These are phyloP conservation scores for Lentinula lateritia DNA, from an alignment of 768 basidiomycete species.

Conservation along the genomic window DNA sequence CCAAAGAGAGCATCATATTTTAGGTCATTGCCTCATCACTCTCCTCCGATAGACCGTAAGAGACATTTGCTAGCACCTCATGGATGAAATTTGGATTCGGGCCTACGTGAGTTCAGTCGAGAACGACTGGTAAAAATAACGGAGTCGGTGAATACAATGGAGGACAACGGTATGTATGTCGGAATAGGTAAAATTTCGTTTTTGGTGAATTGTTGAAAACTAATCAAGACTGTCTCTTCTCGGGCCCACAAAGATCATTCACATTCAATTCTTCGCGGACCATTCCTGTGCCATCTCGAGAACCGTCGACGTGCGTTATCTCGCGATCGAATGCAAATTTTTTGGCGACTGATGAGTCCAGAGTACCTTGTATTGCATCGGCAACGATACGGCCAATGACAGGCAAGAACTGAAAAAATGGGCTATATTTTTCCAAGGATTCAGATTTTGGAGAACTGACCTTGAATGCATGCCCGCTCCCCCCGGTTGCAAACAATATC, in stretches of 20 bases:
- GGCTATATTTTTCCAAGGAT: no score
- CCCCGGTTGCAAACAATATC: slow-evolving; percentile 80
- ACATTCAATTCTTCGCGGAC: slow-evolving; percentile 34
- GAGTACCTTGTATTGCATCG: slow-evolving; percentile 60
- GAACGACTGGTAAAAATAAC: no score
- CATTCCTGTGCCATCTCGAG: slow-evolving; percentile 22
- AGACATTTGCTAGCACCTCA: no score
- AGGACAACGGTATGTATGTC: no score
- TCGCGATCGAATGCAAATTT: slow-evolving; percentile 65
- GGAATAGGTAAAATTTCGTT: no score
- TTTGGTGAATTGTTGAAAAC: no score
- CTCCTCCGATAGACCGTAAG: no score
- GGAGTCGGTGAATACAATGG: no score
- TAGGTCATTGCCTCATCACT: no score
- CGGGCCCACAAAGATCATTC: slow-evolving; percentile 37
- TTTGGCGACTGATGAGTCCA: slow-evolving; percentile 42
- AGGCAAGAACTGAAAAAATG: slow-evolving; percentile 70
- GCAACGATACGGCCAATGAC: slow-evolving; percentile 74
- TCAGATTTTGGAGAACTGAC: slow-evolving; percentile 22
- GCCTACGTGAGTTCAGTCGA: no score
- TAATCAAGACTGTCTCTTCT: neutral
- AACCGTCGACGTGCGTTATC: slow-evolving; percentile 23
- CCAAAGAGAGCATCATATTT: no score
- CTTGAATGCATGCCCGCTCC: slow-evolving; percentile 88
- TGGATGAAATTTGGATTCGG: no score